A percentile compares a stretch with the other conserved stretches of the same genome.
These are phyloP conservation scores for Colletotrichum horii DNA, from an alignment of 2,329 filamentous ascomycete genomes.

Conservation along the genomic window DNA sequence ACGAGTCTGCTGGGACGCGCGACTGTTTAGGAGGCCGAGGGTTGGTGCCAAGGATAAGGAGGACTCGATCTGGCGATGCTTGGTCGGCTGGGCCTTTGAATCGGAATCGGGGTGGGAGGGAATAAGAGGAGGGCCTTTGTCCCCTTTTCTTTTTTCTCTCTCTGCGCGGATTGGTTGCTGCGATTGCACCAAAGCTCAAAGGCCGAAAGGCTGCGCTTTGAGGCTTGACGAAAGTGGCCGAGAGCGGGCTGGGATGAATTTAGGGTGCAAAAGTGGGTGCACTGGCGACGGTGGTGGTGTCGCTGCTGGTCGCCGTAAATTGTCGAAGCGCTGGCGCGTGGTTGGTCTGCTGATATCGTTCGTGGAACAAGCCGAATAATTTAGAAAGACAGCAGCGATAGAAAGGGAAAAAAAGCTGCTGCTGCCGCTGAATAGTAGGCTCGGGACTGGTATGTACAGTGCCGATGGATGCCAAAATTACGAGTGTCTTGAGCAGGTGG, in stretches of 20 bases:
- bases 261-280: constrained; percentile 1
- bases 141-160: neutral
- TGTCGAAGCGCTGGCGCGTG: constrained; percentile 5
- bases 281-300: neutral
- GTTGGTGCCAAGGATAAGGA: neutral
- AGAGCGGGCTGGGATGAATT: constrained; percentile 17
- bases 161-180: neutral
- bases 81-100: neutral
- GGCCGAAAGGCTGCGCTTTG: constrained; percentile 14
- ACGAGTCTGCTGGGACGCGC: neutral
- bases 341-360: constrained; percentile 7
- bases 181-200: neutral
- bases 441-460: constrained; percentile 11
- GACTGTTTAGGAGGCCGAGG: neutral
- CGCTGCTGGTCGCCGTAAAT: constrained; percentile 6
- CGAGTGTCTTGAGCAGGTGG: neutral
- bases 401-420: neutral
- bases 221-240: constrained; percentile 17
- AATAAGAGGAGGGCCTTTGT: constrained; percentile 3
- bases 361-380: constrained; percentile 1
- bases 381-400: neutral
- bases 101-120: neutral
- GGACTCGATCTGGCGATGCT: neutral
- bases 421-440: neutral
- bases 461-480: constrained; percentile 11